Conservation (phyloP, 345 rosid species). For the Eucalyptus guilfoylei region DNA sequence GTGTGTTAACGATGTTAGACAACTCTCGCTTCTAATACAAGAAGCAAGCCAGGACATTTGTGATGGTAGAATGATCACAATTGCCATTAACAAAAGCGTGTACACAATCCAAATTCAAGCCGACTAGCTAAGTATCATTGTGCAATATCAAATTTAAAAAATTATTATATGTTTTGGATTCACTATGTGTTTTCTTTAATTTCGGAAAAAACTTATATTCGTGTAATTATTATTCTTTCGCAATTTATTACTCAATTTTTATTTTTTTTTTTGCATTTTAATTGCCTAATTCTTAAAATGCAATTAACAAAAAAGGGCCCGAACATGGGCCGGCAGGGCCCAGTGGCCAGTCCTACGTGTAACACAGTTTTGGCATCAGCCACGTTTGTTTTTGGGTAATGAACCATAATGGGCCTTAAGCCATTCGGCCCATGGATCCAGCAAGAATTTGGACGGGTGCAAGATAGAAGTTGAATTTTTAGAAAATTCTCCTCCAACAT, state of each 20-base stretch:
- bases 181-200: not conserved
- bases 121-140: not conserved
- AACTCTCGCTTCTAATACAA: not conserved
- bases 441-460: not conserved
- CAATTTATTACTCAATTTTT: not conserved
- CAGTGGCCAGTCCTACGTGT: not conserved
- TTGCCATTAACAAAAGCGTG: fast-evolving
- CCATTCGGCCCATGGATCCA: not conserved
- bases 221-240: not conserved
- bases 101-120: not conserved
- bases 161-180: not conserved
- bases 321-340: not conserved
- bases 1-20: not conserved
- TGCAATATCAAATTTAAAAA: not conserved
- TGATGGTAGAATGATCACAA: not conserved
- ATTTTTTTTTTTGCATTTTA: not conserved
- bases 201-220: not conserved
- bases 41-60: not conserved
- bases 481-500: not conserved
- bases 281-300: not conserved
- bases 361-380: not conserved
- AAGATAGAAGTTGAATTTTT: not conserved
- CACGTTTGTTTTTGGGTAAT: not conserved
- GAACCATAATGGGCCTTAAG: not conserved
- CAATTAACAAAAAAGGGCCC: not conserved